A percentile compares a stretch with the other conserved stretches of the same genome.
phyloP scores from a whole-genome alignment of 495 filamentous ascomycete genomes.

The Chlorociboria aeruginascens region DNA sequence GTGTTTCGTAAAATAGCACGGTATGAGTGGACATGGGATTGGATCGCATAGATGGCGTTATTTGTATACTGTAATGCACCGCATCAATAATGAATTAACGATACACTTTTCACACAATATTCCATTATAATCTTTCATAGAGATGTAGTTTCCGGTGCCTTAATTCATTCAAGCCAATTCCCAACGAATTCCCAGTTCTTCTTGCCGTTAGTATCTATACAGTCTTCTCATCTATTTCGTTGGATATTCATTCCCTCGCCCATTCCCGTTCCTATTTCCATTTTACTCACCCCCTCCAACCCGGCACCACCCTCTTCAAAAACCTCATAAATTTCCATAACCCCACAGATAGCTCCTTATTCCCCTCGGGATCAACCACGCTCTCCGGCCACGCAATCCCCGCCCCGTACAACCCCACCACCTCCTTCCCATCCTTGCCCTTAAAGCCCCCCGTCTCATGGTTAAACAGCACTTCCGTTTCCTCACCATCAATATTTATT shows the following conservation, averaged over 20 bases:
- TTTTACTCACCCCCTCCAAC: slow-evolving; percentile 23
- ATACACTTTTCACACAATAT: neutral
- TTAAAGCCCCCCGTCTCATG: slow-evolving; percentile 36
- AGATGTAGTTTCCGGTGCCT: no score
- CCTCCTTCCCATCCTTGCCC: slow-evolving; percentile 22
- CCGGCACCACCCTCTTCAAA: slow-evolving; percentile 37
- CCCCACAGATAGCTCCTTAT: slow-evolving; percentile 49
- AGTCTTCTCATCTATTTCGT: no score
- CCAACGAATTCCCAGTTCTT: no score
- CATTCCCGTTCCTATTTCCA: no score
- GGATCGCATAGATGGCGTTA: neutral
- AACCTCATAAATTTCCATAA: slow-evolving; percentile 55
- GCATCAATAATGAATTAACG: slow-evolving; percentile 1
- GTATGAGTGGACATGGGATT: slow-evolving; percentile 2
- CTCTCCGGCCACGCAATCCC: slow-evolving; percentile 51
- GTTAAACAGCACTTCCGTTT: slow-evolving; percentile 34
- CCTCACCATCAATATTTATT: slow-evolving; percentile 15
- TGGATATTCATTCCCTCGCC: no score
- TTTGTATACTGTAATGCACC: neutral
- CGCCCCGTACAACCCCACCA: slow-evolving; percentile 43
- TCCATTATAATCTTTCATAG: no score
- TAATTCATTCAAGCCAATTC: no score
- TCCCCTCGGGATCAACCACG: slow-evolving; percentile 46
- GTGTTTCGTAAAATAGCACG: slow-evolving; percentile 4
- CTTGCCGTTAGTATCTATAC: no score